Conservation (phyloP, 306 rosid genomes). For the Amphicarpaea edgeworthii region DNA sequence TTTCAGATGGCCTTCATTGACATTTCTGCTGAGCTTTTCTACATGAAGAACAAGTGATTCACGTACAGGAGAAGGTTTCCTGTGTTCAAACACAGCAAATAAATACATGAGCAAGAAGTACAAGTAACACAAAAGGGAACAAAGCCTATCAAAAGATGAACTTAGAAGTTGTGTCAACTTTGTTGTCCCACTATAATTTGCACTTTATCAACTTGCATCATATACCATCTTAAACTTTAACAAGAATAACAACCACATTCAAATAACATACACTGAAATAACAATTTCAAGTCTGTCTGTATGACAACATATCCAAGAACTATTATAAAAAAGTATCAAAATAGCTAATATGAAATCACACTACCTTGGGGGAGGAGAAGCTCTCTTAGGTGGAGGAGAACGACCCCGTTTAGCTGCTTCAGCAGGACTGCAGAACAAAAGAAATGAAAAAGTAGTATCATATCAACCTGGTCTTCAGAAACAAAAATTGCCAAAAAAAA, state of each 20-base stretch:
- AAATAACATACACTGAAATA: background rate
- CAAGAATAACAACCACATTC: background rate
- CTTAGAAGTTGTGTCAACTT: background rate
- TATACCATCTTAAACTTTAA: constrained; percentile 11
- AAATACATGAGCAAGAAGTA: constrained; percentile 21
- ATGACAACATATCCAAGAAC: background rate
- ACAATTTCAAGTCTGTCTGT: background rate
- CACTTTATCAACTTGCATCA: constrained; percentile 11
- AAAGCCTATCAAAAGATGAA: background rate
- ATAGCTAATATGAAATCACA: constrained; percentile 3
- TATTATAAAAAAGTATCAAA: background rate
- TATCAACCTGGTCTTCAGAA: constrained; percentile 14
- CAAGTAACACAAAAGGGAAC: background rate
- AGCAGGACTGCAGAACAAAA: constrained; percentile 54
- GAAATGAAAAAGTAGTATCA: background rate
- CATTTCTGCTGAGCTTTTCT: constrained; percentile 93
- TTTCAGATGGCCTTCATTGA: constrained; percentile 90
- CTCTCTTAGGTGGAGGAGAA: constrained; percentile 76
- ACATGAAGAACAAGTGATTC: constrained; percentile 89
- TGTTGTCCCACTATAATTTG: background rate
- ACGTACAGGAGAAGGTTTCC: constrained; percentile 88
- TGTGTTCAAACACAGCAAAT: constrained; percentile 47
- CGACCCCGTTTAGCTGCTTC: constrained; percentile 74
- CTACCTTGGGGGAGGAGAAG: constrained; percentile 88
- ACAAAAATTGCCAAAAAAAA: background rate